Evolutionary conservation across 805 yeast genomes (phyloP).

Genomic region (Monosporozyma unispora): DNA sequence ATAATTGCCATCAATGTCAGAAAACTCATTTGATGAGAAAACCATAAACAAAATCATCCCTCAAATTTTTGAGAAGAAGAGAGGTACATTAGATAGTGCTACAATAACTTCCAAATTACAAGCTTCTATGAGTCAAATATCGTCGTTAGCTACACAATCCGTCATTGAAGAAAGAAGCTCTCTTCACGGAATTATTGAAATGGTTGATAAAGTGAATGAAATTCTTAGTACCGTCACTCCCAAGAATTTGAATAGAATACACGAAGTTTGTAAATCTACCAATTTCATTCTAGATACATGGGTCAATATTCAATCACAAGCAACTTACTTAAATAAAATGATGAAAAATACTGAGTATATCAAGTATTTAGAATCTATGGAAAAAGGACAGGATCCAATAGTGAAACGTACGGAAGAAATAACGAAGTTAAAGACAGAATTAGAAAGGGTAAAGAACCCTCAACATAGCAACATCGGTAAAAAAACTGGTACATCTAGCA

Average conservation of each 20-base stretch:
- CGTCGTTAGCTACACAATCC: slow-evolving; percentile 22
- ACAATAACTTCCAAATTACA: slow-evolving; percentile 5
- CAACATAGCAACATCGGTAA: slow-evolving; percentile 1
- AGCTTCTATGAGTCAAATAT: slow-evolving; percentile 1
- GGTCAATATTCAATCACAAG: slow-evolving; percentile 54
- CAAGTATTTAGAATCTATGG: slow-evolving; percentile 24
- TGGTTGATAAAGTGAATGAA: slow-evolving; percentile 19
- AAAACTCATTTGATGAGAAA: slow-evolving; percentile 12
- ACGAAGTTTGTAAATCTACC: slow-evolving; percentile 39
- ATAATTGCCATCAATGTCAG: not conserved
- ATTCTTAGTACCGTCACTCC: slow-evolving; percentile 16
- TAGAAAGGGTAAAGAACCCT: slow-evolving; percentile 8
- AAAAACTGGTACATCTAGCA: slow-evolving; percentile 1
- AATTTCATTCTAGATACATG: slow-evolving; percentile 47
- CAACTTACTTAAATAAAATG: slow-evolving; percentile 43
- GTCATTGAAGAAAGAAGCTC: slow-evolving; percentile 24
- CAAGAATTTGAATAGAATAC: slow-evolving; percentile 26
- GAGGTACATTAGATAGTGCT: slow-evolving; percentile 14
- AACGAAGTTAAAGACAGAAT: slow-evolving; percentile 12
- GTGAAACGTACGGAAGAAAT: slow-evolving; percentile 14
- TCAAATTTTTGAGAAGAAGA: slow-evolving; percentile 27
- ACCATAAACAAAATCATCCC: slow-evolving; percentile 26
- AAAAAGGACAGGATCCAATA: slow-evolving; percentile 21
- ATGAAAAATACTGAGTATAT: slow-evolving; percentile 36
- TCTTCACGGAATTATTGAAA: slow-evolving; percentile 24